Evolutionary conservation across 2,329 filamentous ascomycete genomes (phyloP), one percentile per base, ranked within the genome.

Genomic region (Knoxdaviesia capensis): DNA sequence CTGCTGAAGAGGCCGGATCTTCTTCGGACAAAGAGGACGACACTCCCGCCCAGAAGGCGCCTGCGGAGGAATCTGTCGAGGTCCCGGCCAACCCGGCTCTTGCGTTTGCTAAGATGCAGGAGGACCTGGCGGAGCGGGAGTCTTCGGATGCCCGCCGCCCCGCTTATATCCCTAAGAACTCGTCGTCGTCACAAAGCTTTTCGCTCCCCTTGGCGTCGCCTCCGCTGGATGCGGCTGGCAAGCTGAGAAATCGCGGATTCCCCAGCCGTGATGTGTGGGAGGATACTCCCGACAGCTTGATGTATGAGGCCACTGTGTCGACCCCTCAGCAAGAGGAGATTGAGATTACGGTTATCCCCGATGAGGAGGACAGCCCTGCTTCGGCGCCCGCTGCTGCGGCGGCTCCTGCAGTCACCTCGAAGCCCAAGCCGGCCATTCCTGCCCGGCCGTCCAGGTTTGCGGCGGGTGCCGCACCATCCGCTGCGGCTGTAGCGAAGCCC

Each of bases 251-350:
- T 41, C 75, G 85, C 8, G n/a, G n/a, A n/a, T 96, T 96, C 56
- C 88, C 88, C 0, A 94, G 87, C 55, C 76, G 77, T 43, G 88
- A 96, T 59, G 76, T 94, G 36, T 94, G 88, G 88, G 88, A 96
- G 61, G 88, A 96, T 56, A 77, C 74, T 0, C 88, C 88, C 1
- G 85, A 93, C 51, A 88, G 83, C 52, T 71, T 82, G 44, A 70
- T 80, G 48, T 69, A 92, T 20, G 76, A 86, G 52, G 81, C 87
- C 0, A 87, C 80, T 1, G 77, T 92, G 53, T 58, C 49, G 48
- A 50, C 56, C 7, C 52, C 50, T 6, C 45, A 53, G 41, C 52
- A 56, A 8, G 51, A 54, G 5, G 47, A 48, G 7, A 47, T 39
- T 7, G 40, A 41, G 32, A 34, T 11, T 28, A 31, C 40, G 6